phyloP scores from a whole-genome alignment of 148 eudicot genomes.

The Vaccinium myrtillus region DNA sequence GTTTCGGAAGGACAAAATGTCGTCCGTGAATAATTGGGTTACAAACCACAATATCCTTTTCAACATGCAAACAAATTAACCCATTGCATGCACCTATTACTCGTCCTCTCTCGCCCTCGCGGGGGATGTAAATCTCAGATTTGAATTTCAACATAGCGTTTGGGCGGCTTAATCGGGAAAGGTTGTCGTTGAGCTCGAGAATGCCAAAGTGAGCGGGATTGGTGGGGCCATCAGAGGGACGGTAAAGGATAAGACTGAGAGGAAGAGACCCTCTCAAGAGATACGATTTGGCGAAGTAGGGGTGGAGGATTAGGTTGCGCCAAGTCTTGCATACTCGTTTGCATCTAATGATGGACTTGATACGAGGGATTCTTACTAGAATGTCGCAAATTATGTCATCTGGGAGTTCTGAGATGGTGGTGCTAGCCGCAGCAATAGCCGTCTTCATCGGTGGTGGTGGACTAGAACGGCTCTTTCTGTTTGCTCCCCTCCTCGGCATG shows the following conservation, averaged over 20 bases:
- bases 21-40: neutral
- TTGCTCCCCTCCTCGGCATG: no score
- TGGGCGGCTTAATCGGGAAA: neutral
- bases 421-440: no score
- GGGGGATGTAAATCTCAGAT: neutral
- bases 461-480: no score
- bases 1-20: neutral
- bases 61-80: neutral
- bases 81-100: no score
- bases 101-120: neutral
- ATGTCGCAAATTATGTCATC: no score
- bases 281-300: neutral
- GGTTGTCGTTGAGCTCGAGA: neutral
- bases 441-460: no score
- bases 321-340: neutral
- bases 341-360: no score
- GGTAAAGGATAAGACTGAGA: neutral
- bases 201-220: neutral
- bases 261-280: neutral
- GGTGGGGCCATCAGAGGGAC: neutral
- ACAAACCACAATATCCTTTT: neutral
- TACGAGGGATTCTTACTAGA: no score
- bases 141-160: neutral
- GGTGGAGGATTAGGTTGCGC: neutral
- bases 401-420: no score